Evolutionary conservation across 352 stramenopile species (phyloP).

Genomic region (Phytopythium chamaehyphon): DNA sequence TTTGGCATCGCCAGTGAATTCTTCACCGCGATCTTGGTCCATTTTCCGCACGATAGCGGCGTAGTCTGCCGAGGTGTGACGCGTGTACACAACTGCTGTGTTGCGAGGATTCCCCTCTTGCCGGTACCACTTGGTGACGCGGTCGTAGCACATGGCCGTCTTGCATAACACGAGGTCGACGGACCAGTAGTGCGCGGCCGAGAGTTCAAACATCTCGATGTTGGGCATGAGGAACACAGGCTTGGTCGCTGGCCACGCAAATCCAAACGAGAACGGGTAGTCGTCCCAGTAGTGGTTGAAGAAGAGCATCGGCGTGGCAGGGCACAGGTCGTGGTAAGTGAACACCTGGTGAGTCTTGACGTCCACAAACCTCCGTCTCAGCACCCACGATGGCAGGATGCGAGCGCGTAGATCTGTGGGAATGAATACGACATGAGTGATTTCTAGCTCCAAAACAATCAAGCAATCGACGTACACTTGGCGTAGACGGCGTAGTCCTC

Average conservation of each 20-base stretch:
- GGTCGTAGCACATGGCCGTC: constrained; percentile 40
- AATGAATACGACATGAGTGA: no score
- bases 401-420: constrained; percentile 34
- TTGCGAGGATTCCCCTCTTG: constrained; percentile 46
- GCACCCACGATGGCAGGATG: constrained; percentile 43
- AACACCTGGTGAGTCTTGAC: constrained; percentile 13
- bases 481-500: constrained; percentile 61
- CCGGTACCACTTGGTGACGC: constrained; percentile 38
- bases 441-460: not conserved
- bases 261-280: constrained; percentile 17
- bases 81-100: constrained; percentile 35
- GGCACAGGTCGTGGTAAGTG: constrained; percentile 54
- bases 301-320: constrained; percentile 43
- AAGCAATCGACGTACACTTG: constrained; percentile 37
- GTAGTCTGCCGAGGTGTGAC: constrained; percentile 33
- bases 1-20: constrained; percentile 9
- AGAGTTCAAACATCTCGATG: constrained; percentile 54
- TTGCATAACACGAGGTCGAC: constrained; percentile 53
- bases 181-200: constrained; percentile 31
- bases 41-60: constrained; percentile 14
- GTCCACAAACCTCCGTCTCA: constrained; percentile 31
- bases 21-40: constrained; percentile 7
- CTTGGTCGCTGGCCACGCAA: constrained; percentile 31
- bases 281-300: constrained; percentile 60
- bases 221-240: constrained; percentile 48